Evolutionary conservation across 176 grass and related monocot genomes (phyloP), one percentile per base, ranked within the genome.

Genomic region (Triticum turgidum): DNA sequence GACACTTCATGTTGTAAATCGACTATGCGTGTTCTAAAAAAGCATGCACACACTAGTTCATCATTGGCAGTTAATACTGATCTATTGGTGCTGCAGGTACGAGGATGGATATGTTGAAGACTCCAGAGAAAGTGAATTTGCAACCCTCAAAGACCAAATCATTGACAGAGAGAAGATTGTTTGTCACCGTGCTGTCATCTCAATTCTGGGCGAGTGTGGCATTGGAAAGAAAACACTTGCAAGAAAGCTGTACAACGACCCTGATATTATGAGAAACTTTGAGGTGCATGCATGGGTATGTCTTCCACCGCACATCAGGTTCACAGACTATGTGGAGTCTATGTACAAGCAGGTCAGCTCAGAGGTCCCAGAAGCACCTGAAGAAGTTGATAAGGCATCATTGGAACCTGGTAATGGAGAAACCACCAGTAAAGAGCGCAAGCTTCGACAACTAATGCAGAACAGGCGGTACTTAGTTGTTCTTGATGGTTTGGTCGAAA

Each of bases 181-280:
- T 81, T 81, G 27, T 35, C 69, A 68, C 25, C 88, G 61, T 4
- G 77, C 82, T 76, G 82, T 89, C 77, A 61, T 85, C 61, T 81
- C 82, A 27, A 76, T 89, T 68, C 27, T 89, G 34, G 88, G 88
- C 13, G 69, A 75, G 61, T 54, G 18, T 81, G 88, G 82, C 61
- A 85, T 85, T 81, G 88, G 88, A 66, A 89, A 89, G 77, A 89
- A 83, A 41, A 89, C 44, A 15, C 82, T 89, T 61, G 88, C 88
- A 76, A 89, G 39, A 54, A 85, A 68, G 61, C 42, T 89, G 59
- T 89, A 81, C 69, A 75, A 69, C 3, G 76, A 89, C 77, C 76
- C 77, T 34, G 83, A 89, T 76, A 42, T 85, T 59, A 76, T 45
- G 61, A 81, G 74, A 61, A 69, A 89, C 69, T 89, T 89, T 69